Evolutionary conservation across 139 green algal species (phyloP).

Genomic region (Coelastrella sp.): DNA sequence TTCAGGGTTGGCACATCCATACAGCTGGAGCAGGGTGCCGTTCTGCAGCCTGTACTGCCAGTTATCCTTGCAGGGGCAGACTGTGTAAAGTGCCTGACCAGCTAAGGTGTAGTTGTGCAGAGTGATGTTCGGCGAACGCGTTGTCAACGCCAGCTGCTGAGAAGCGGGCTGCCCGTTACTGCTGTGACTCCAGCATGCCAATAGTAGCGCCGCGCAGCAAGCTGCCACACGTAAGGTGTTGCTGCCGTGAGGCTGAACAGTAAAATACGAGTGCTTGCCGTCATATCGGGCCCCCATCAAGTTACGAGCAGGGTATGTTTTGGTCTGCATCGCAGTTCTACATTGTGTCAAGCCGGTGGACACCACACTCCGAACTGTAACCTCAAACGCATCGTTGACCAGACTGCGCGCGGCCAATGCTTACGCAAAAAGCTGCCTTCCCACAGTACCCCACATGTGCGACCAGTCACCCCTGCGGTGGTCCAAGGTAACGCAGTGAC

Average conservation of each 20-base stretch:
- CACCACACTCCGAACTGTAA: no score
- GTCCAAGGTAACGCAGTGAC: neutral
- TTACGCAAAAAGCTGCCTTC: no score
- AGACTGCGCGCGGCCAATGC: no score
- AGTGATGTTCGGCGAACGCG: neutral
- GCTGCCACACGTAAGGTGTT: neutral
- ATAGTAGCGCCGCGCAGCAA: neutral
- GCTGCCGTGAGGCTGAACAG: no score
- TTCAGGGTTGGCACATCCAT: slow-evolving; percentile 23
- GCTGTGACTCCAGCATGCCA: neutral
- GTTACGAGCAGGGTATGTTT: no score
- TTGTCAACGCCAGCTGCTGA: neutral
- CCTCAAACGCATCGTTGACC: no score
- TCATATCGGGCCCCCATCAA: no score
- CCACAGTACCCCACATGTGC: neutral
- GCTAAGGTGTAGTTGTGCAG: slow-evolving; percentile 17
- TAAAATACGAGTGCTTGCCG: no score
- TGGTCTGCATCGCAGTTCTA: no score
- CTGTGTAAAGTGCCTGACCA: slow-evolving; percentile 9
- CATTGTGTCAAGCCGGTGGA: no score
- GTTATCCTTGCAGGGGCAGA: neutral
- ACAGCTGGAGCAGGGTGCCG: neutral
- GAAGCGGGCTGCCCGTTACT: neutral
- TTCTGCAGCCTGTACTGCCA: slow-evolving; percentile 18
- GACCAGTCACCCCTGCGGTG: neutral